These are phyloP conservation scores for Murraya paniculata DNA, from an alignment of 345 rosid genomes.

Conservation along the genomic window DNA sequence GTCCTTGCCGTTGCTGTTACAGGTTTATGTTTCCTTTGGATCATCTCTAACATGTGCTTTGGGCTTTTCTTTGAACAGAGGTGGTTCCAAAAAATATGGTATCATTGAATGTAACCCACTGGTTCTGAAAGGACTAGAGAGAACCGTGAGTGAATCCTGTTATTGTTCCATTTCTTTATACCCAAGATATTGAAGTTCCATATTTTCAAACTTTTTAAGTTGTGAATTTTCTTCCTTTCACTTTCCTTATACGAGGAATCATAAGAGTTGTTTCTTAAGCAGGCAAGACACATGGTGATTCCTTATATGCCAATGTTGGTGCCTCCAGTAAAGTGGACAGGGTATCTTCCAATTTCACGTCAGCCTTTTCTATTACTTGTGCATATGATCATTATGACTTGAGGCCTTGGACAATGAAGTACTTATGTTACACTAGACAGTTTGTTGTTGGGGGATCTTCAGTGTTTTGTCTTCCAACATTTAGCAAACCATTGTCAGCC, in stretches of 20 bases:
- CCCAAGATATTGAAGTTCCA: not conserved
- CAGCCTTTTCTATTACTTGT: slow-evolving; percentile 14
- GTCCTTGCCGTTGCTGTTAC: slow-evolving; percentile 18
- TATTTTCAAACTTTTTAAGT: slow-evolving; percentile 4
- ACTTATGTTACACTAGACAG: not conserved
- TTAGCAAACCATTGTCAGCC: not conserved
- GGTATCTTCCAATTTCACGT: slow-evolving; percentile 48
- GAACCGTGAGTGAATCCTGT: slow-evolving; percentile 57
- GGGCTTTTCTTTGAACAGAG: slow-evolving; percentile 42
- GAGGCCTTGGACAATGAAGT: not conserved
- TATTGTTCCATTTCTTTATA: slow-evolving; percentile 9
- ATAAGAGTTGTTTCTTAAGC: slow-evolving; percentile 28
- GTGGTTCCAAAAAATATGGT: slow-evolving; percentile 67
- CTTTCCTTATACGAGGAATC: not conserved
- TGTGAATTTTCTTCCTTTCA: not conserved
- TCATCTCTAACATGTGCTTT: slow-evolving; percentile 15
- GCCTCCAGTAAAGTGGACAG: slow-evolving; percentile 91
- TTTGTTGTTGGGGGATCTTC: not conserved
- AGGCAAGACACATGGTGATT: slow-evolving; percentile 96
- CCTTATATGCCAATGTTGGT: slow-evolving; percentile 99
- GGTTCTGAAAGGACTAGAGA: slow-evolving; percentile 83
- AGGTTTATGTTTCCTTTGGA: not conserved
- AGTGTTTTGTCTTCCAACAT: not conserved
- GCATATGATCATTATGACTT: not conserved
- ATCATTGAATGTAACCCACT: slow-evolving; percentile 77